Percentiles rank a stretch among this genome's conserved stretches.
Evolutionary conservation across 1,139 yeast species (phyloP).

Genomic region (Diutina mesorugosa): DNA sequence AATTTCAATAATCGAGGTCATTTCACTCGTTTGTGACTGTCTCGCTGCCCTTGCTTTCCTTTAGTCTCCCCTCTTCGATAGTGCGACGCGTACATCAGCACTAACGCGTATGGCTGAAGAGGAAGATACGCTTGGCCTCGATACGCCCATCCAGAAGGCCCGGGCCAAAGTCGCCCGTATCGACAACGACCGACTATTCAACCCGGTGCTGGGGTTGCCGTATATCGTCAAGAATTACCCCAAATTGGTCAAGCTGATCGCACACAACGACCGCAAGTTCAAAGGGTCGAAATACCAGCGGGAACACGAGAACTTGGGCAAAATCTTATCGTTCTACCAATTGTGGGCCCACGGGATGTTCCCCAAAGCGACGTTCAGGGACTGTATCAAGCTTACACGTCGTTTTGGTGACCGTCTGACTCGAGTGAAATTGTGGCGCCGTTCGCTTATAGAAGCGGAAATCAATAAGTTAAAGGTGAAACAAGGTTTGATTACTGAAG

Average conservation of each 20-base stretch:
- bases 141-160: slow-evolving; percentile 21
- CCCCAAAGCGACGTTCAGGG: slow-evolving; percentile 68
- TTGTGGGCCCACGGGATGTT: slow-evolving; percentile 76
- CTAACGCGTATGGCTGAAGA: background rate
- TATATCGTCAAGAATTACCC: slow-evolving; percentile 28
- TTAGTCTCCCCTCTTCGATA: too few relatives aligned
- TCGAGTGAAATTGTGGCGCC: slow-evolving; percentile 21
- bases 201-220: slow-evolving; percentile 32
- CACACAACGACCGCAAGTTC: slow-evolving; percentile 17
- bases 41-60: background rate
- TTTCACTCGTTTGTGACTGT: too few relatives aligned
- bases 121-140: slow-evolving; percentile 15
- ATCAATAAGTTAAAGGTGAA: slow-evolving; percentile 19
- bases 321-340: slow-evolving; percentile 56
- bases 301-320: slow-evolving; percentile 28
- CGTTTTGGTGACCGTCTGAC: slow-evolving; percentile 15
- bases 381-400: slow-evolving; percentile 31
- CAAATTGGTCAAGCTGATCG: slow-evolving; percentile 17
- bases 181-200: slow-evolving; percentile 36
- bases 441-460: slow-evolving; percentile 23
- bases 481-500: slow-evolving; percentile 17
- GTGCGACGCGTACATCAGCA: background rate
- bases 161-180: slow-evolving; percentile 25
- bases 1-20: too few relatives aligned
- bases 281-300: slow-evolving; percentile 18